Conservation (phyloP, 2,329 filamentous ascomycete genomes). For the Colletotrichum sp. region DNA sequence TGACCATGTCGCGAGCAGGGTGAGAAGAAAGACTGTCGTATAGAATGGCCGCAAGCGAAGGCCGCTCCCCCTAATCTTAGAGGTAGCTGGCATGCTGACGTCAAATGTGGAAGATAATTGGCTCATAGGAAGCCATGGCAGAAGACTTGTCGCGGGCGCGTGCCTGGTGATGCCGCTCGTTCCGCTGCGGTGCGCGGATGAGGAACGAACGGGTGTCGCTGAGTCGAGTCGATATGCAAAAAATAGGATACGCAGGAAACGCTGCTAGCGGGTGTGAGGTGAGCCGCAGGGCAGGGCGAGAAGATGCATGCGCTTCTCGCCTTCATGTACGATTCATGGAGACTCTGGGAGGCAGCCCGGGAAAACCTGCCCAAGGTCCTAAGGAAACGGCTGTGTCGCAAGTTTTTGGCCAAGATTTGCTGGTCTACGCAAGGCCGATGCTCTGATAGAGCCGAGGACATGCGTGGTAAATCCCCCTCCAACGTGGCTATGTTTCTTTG, state of each 20-base stretch:
- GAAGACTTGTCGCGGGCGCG: constrained; percentile 5
- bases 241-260: not conserved
- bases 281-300: not conserved
- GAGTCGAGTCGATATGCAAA: not conserved
- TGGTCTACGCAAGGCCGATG: not conserved
- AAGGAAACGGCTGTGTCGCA: constrained; percentile 1
- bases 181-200: not conserved
- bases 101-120: constrained; percentile 17
- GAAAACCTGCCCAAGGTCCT: constrained; percentile 12
- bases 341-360: constrained; percentile 20
- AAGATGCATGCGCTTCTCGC: constrained; percentile 15
- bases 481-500: constrained; percentile 5
- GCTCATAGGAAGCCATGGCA: constrained; percentile 21
- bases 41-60: constrained; percentile 56
- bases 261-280: constrained; percentile 5
- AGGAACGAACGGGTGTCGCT: constrained; percentile 6
- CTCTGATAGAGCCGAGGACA: constrained; percentile 10
- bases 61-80: constrained; percentile 36
- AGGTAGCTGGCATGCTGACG: constrained; percentile 27
- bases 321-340: constrained; percentile 16
- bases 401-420: constrained; percentile 14
- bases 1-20: constrained; percentile 50
- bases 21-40: constrained; percentile 50
- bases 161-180: constrained; percentile 10
- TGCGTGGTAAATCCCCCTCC: not conserved